Evolutionary conservation across 2,329 filamentous ascomycete genomes (phyloP).

Genomic region (Fusarium agapanthi): DNA sequence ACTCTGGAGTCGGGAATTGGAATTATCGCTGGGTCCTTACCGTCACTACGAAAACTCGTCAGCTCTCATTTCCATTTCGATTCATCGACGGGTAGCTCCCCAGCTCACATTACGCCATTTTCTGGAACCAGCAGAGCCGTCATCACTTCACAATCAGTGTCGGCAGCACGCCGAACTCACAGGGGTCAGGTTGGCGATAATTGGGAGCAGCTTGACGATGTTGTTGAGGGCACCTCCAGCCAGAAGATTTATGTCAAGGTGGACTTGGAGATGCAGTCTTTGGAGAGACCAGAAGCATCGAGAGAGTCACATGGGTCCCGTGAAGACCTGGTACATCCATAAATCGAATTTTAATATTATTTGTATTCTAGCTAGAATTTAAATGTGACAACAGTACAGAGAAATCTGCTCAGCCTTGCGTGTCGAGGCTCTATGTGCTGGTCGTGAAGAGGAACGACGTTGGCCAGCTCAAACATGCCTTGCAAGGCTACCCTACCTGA

Average conservation of each 20-base stretch:
- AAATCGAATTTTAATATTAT: neutral
- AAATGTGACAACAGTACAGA: constrained; percentile 5
- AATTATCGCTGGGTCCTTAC: constrained; percentile 22
- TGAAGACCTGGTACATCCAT: neutral
- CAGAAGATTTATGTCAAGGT: constrained; percentile 13
- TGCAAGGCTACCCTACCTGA: neutral
- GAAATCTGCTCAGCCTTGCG: neutral
- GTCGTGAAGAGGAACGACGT: neutral
- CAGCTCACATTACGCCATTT: constrained; percentile 1
- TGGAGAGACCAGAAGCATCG: neutral
- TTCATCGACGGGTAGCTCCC: neutral
- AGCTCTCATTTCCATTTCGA: constrained; percentile 5
- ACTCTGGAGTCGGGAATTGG: constrained; percentile 29
- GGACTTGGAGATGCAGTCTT: constrained; percentile 2
- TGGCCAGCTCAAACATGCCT: neutral
- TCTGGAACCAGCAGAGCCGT: neutral
- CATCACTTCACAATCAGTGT: neutral
- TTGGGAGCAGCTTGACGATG: constrained; percentile 7
- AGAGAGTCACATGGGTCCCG: neutral
- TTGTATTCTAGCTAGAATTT: neutral
- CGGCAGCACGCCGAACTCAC: neutral
- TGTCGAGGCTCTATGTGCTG: neutral
- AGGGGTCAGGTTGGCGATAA: neutral
- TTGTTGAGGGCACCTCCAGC: neutral
- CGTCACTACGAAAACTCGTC: constrained; percentile 12